A percentile compares a stretch with the other conserved stretches of the same genome.
Evolutionary conservation across 2,329 filamentous ascomycete species (phyloP).

Genomic region (Xylariomycetidae sp.): DNA sequence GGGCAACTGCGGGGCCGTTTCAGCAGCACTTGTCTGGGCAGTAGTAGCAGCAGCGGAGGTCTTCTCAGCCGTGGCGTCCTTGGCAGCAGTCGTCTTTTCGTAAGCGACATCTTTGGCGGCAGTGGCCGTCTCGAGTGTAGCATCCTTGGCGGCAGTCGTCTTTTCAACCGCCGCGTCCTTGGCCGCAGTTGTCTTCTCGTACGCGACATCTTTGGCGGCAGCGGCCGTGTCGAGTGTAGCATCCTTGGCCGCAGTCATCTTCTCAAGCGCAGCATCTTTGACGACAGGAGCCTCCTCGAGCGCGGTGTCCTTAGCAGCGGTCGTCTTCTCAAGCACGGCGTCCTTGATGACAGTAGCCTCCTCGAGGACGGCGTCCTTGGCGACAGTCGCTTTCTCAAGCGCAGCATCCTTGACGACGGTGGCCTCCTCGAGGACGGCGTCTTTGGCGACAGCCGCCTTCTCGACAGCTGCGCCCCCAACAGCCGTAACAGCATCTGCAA

Average conservation of each 20-base stretch:
- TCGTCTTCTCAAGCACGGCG: too few relatives aligned
- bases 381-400: slow-evolving; percentile 30
- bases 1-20: slow-evolving; percentile 43
- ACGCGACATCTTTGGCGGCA: too few relatives aligned
- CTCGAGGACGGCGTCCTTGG: slow-evolving; percentile 36
- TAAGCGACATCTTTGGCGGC: slow-evolving; percentile 33
- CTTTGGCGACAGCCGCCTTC: slow-evolving; percentile 35
- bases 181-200: too few relatives aligned
- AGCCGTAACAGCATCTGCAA: slow-evolving; percentile 38
- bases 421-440: slow-evolving; percentile 35
- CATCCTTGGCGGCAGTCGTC: slow-evolving; percentile 36
- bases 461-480: slow-evolving; percentile 30
- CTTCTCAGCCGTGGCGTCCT: slow-evolving; percentile 36
- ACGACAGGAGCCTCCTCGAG: too few relatives aligned
- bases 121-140: too few relatives aligned
- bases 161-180: slow-evolving; percentile 29
- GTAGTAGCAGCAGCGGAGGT: slow-evolving; percentile 32
- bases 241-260: too few relatives aligned
- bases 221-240: too few relatives aligned
- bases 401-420: slow-evolving; percentile 22
- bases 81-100: slow-evolving; percentile 32
- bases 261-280: too few relatives aligned
- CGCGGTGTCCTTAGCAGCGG: too few relatives aligned
- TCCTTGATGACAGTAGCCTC: slow-evolving; percentile 31
- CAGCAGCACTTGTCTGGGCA: slow-evolving; percentile 19